These are phyloP conservation scores for Phytophthora crassamura DNA, from an alignment of 352 stramenopile species.

Conservation along the genomic window DNA sequence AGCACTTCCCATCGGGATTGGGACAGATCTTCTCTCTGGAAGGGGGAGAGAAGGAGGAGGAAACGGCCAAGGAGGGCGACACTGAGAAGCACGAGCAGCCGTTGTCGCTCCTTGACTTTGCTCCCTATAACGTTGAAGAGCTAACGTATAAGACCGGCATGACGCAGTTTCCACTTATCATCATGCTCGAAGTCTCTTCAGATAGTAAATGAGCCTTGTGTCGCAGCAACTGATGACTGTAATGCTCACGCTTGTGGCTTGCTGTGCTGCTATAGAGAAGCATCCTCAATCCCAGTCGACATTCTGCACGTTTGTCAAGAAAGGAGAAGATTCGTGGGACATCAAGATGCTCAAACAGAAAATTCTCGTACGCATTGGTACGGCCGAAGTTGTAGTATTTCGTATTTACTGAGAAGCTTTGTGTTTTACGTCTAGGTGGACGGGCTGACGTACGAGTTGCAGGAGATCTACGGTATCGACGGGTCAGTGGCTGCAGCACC, in stretches of 20 bases:
- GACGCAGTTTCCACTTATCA: conserved; percentile 67
- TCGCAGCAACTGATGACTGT: conserved; percentile 1
- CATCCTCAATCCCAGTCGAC: conserved; percentile 79
- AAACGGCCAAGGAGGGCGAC: conserved; percentile 4
- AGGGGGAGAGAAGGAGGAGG: conserved; percentile 12
- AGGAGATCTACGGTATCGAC: conserved; percentile 91
- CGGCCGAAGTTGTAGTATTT: neutral
- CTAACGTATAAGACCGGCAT: conserved; percentile 53
- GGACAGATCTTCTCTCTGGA: conserved; percentile 59
- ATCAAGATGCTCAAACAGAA: conserved; percentile 90
- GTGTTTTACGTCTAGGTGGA: conserved; percentile 46
- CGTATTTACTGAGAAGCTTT: neutral
- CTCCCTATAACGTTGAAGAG: conserved; percentile 43
- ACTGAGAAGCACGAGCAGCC: conserved; percentile 16
- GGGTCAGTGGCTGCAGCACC: conserved; percentile 62
- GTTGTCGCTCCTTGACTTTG: conserved; percentile 52
- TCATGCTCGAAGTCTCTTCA: conserved; percentile 67
- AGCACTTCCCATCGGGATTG: conserved; percentile 58
- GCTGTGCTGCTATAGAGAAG: conserved; percentile 26
- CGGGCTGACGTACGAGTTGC: conserved; percentile 83
- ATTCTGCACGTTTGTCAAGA: conserved; percentile 76
- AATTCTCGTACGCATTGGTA: conserved; percentile 44
- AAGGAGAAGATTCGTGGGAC: conserved; percentile 48
- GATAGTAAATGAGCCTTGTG: conserved; percentile 40
- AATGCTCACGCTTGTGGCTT: conserved; percentile 9